A percentile compares a stretch with the other conserved stretches of the same genome.
phyloP scores from a whole-genome alignment of 495 filamentous ascomycete genomes.

The Thermothielavioides terrestris region DNA sequence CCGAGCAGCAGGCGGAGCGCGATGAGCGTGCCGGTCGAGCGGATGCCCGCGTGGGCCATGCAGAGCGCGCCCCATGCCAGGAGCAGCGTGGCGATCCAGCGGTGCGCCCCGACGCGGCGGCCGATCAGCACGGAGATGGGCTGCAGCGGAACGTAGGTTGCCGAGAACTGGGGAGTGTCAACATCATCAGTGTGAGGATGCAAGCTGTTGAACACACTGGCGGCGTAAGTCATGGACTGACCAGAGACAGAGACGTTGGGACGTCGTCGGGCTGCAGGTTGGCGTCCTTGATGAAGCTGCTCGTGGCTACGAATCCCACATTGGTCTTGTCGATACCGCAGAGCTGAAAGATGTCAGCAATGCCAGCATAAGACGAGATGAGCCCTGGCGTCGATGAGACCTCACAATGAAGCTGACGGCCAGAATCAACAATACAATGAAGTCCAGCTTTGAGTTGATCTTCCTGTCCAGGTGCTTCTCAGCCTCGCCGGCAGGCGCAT shows the following conservation, averaged over 20 bases:
- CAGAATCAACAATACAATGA: not conserved
- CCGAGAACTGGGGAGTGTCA: not conserved
- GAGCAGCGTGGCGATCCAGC: not conserved
- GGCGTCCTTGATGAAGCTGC: conserved; percentile 1
- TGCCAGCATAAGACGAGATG: not conserved
- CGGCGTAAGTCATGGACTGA: too few species aligned
- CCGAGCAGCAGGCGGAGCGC: conserved; percentile 45
- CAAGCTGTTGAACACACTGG: too few species aligned
- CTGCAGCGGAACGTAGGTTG: not conserved
- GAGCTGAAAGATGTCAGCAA: not conserved
- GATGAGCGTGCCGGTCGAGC: not conserved
- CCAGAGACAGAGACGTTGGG: not conserved
- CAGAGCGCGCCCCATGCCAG: not conserved
- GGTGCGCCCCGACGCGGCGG: not conserved
- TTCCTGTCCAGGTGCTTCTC: not conserved
- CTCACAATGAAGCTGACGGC: conserved; percentile 1
- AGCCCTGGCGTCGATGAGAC: too few species aligned
- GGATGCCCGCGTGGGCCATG: not conserved
- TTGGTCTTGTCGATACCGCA: conserved; percentile 3
- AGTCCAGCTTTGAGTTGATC: not conserved
- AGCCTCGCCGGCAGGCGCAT: not conserved
- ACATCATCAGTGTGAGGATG: too few species aligned
- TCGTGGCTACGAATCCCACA: not conserved
- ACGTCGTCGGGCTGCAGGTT: conserved; percentile 1
- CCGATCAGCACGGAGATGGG: not conserved